Evolutionary conservation across 2,329 filamentous ascomycete species (phyloP).

Genomic region (Claviceps citrina): DNA sequence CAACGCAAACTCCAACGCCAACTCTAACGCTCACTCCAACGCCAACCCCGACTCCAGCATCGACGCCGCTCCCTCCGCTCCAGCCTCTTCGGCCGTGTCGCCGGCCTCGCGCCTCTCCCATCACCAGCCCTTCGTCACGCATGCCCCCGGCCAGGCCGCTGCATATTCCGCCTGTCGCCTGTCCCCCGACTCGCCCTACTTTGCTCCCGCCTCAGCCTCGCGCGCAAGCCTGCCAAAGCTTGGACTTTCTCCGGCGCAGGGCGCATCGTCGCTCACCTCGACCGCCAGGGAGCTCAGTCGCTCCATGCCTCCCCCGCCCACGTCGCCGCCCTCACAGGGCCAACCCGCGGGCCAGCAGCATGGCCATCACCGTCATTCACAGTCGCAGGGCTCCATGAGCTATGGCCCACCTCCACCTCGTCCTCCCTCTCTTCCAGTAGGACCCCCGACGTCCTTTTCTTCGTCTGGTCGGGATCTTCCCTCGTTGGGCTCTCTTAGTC

Average conservation of each 20-base stretch:
- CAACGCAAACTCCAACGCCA: neutral
- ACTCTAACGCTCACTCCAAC: neutral
- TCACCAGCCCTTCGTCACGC: constrained; percentile 2
- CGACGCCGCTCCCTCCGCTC: constrained; percentile 3
- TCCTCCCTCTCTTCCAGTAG: constrained; percentile 26
- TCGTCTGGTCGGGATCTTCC: constrained; percentile 36
- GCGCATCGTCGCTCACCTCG: constrained; percentile 29
- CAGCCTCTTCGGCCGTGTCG: constrained; percentile 4
- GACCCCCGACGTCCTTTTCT: constrained; percentile 27
- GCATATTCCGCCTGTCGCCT: constrained; percentile 21
- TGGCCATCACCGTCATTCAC: constrained; percentile 15
- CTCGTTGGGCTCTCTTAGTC: constrained; percentile 32
- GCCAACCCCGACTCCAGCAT: constrained; percentile 1
- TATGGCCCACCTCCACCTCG: constrained; percentile 33
- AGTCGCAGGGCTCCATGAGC: constrained; percentile 19
- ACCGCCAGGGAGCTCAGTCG: constrained; percentile 22
- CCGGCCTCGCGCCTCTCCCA: constrained; percentile 6
- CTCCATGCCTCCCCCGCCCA: constrained; percentile 29
- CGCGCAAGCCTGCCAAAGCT: constrained; percentile 17
- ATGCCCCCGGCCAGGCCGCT: constrained; percentile 7
- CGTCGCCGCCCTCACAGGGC: constrained; percentile 28
- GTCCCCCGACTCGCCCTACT: constrained; percentile 29
- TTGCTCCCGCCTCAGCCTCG: constrained; percentile 19
- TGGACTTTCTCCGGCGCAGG: constrained; percentile 27
- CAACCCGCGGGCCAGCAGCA: constrained; percentile 11